These are phyloP conservation scores for Suillus spraguei DNA, from an alignment of 768 basidiomycete genomes.

Conservation along the genomic window DNA sequence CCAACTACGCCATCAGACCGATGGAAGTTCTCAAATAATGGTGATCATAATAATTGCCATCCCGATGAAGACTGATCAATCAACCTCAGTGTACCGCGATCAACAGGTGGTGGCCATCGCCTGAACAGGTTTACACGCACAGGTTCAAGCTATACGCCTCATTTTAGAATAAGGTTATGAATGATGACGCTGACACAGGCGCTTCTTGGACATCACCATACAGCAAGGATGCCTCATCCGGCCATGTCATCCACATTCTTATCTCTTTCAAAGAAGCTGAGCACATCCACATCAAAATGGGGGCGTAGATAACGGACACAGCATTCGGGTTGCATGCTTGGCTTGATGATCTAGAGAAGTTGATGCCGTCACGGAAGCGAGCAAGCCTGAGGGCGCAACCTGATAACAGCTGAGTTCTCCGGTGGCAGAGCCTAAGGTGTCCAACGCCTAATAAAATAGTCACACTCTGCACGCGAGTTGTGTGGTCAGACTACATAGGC, in stretches of 20 bases:
- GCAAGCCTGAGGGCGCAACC: background rate
- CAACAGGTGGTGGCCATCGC: no score
- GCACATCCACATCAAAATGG: background rate
- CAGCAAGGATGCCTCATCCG: no score
- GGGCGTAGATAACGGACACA: background rate
- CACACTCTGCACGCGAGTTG: no score
- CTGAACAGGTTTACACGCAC: no score
- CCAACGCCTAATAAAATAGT: background rate
- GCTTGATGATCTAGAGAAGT: background rate
- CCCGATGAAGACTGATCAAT: no score
- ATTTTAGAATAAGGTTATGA: no score
- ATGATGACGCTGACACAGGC: no score
- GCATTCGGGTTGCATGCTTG: background rate
- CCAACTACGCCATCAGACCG: slow-evolving; percentile 72
- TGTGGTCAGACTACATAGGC: no score
- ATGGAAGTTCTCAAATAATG: no score
- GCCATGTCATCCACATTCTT: background rate
- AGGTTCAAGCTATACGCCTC: no score
- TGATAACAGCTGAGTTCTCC: background rate
- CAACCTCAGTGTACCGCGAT: no score
- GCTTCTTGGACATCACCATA: no score
- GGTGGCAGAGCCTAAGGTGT: background rate
- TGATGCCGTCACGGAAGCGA: background rate
- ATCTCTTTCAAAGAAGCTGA: background rate
- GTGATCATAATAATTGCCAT: background rate